Conservation (phyloP, 2,329 filamentous ascomycete genomes). For the Botryotinia convoluta region DNA sequence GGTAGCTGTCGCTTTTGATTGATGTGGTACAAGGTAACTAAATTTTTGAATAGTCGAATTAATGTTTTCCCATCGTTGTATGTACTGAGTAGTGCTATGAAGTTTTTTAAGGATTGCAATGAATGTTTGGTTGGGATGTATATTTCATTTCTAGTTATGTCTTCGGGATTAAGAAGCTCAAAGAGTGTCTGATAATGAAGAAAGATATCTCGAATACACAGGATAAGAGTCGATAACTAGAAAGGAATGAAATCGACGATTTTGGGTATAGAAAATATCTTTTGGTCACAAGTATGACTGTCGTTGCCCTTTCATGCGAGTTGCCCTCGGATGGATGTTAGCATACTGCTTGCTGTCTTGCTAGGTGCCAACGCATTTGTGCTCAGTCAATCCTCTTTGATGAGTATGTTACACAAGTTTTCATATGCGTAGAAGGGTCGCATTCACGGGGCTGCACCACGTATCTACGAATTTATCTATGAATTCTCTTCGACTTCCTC, state of each 20-base stretch:
- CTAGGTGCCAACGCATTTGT: neutral
- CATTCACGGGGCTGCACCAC: rapidly evolving
- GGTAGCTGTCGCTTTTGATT: neutral
- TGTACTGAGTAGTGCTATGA: neutral
- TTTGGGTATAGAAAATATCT: neutral
- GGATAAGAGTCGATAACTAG: neutral
- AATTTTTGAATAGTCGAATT: neutral
- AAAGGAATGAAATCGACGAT: neutral
- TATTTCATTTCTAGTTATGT: neutral
- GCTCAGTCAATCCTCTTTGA: neutral
- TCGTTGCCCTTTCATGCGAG: neutral
- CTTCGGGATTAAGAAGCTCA: neutral
- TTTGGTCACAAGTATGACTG: neutral
- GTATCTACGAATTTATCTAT: neutral
- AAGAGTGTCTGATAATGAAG: neutral
- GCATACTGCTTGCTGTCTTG: neutral
- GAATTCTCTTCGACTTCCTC: neutral
- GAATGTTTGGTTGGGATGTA: neutral
- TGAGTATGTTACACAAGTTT: neutral
- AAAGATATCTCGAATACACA: neutral
- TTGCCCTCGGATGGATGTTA: neutral
- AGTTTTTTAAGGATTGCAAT: too few species aligned
- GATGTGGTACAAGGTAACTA: neutral
- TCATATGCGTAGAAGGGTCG: neutral
- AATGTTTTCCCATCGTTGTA: neutral